Percentiles rank a stretch among this genome's conserved stretches.
These are phyloP conservation scores for Abortiporus biennis DNA, from an alignment of 1,284 basidiomycete species.

Conservation along the genomic window DNA sequence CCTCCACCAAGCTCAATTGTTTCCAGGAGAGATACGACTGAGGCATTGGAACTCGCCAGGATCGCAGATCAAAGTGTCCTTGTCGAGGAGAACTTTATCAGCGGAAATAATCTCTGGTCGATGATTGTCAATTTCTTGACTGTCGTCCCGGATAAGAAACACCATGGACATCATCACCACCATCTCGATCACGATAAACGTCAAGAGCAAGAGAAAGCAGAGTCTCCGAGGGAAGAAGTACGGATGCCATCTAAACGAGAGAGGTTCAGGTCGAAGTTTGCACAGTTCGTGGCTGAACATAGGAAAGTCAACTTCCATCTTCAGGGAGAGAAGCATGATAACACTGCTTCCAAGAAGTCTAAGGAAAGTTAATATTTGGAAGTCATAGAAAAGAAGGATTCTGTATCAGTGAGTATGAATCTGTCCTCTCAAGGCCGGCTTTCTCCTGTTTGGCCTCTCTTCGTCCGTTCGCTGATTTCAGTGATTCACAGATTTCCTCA, in stretches of 20 bases:
- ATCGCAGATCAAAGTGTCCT: slow-evolving; percentile 62
- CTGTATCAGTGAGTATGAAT: too few relatives aligned
- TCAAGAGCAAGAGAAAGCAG: background rate
- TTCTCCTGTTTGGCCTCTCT: too few relatives aligned
- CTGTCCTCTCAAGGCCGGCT: too few relatives aligned
- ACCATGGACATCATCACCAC: slow-evolving; percentile 9
- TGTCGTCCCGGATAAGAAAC: slow-evolving; percentile 25
- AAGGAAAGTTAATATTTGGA: too few relatives aligned
- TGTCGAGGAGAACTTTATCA: slow-evolving; percentile 48
- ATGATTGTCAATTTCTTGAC: slow-evolving; percentile 58
- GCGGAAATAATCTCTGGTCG: slow-evolving; percentile 67
- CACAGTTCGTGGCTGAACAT: slow-evolving; percentile 19
- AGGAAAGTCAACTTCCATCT: background rate
- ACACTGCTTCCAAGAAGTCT: too few relatives aligned
- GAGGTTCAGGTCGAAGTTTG: slow-evolving; percentile 19
- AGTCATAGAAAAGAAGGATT: too few relatives aligned
- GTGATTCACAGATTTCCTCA: too few relatives aligned
- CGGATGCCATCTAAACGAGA: slow-evolving; percentile 12
- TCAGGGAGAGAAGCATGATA: background rate
- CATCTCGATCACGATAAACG: background rate
- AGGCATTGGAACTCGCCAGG: slow-evolving; percentile 63
- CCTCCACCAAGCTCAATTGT: slow-evolving; percentile 82
- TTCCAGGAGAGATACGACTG: slow-evolving; percentile 68
- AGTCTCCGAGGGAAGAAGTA: slow-evolving; percentile 2
- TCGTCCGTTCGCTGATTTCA: too few relatives aligned